A percentile compares a stretch with the other conserved stretches of the same genome.
phyloP scores from a whole-genome alignment of 1,139 yeast genomes.

The Sugiyamaella grinbergsii region DNA sequence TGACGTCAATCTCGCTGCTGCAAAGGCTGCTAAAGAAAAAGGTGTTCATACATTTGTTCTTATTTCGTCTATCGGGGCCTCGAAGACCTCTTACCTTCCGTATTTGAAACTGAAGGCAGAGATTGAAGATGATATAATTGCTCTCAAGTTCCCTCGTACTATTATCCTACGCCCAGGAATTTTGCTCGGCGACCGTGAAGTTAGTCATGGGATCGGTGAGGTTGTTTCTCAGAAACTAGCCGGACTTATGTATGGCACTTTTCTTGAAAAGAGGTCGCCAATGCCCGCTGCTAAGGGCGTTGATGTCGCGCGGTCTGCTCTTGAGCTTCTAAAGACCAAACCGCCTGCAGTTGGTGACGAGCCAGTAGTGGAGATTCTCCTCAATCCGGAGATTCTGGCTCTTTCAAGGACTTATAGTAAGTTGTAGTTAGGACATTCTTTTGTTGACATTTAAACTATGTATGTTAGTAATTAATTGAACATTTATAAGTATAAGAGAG shows the following conservation, averaged over 20 bases:
- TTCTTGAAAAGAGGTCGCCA: slow-evolving; percentile 9
- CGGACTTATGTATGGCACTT: slow-evolving; percentile 7
- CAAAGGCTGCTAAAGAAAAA: slow-evolving; percentile 21
- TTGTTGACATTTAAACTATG: neutral
- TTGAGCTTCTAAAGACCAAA: slow-evolving; percentile 8
- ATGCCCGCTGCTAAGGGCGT: slow-evolving; percentile 9
- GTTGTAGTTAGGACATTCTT: no score
- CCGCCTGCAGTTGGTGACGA: neutral
- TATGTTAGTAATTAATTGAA: no score
- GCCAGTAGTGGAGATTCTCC: slow-evolving; percentile 14
- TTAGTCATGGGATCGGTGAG: slow-evolving; percentile 17
- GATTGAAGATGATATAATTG: slow-evolving; percentile 20
- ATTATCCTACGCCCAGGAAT: slow-evolving; percentile 23
- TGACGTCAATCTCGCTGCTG: slow-evolving; percentile 19
- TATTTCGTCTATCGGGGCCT: slow-evolving; percentile 19
- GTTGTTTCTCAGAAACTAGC: slow-evolving; percentile 6
- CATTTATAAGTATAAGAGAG: no score
- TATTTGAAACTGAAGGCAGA: slow-evolving; percentile 22
- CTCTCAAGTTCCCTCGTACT: slow-evolving; percentile 20
- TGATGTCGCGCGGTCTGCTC: slow-evolving; percentile 19
- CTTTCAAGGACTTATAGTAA: slow-evolving; percentile 4
- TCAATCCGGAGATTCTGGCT: slow-evolving; percentile 12
- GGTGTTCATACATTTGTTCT: slow-evolving; percentile 19
- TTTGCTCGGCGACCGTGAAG: slow-evolving; percentile 19
- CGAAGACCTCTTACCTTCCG: slow-evolving; percentile 6